phyloP scores from a whole-genome alignment of 495 filamentous ascomycete genomes.

The Neurospora hispaniola region DNA sequence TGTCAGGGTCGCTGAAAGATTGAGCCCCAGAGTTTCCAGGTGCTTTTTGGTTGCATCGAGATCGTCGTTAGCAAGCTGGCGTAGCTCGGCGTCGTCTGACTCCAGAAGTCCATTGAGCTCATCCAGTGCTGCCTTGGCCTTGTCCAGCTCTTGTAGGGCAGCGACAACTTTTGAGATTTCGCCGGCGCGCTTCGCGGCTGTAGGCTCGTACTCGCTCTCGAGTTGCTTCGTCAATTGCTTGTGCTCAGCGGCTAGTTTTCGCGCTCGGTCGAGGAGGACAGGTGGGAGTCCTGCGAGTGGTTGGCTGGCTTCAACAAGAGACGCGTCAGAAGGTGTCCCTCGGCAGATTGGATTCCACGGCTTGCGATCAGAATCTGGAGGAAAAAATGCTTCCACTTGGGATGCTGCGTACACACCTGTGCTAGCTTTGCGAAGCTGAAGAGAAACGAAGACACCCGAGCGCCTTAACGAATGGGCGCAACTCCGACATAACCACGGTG shows the following conservation, averaged over 20 bases:
- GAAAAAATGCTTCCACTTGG: not conserved
- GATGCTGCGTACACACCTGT: constrained; percentile 23
- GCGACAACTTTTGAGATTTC: constrained; percentile 58
- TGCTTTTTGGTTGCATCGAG: constrained; percentile 49
- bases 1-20: constrained; percentile 64
- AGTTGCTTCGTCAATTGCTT: constrained; percentile 55
- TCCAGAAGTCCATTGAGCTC: constrained; percentile 43
- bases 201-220: constrained; percentile 55
- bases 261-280: constrained; percentile 33
- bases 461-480: constrained; percentile 34
- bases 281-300: constrained; percentile 15
- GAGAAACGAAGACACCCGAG: constrained; percentile 18
- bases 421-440: constrained; percentile 33
- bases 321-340: not conserved
- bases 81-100: constrained; percentile 41
- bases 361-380: constrained; percentile 1
- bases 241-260: constrained; percentile 28
- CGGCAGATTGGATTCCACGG: not conserved
- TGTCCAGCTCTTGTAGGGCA: constrained; percentile 61
- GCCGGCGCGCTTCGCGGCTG: constrained; percentile 64
- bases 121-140: constrained; percentile 41
- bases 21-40: constrained; percentile 47
- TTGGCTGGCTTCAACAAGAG: not conserved
- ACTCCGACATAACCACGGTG: constrained; percentile 45
- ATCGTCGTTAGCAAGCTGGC: constrained; percentile 68